A percentile compares a stretch with the other conserved stretches of the same genome.
These are phyloP conservation scores for Dissophora ornata DNA, from an alignment of 192 early-diverging fungal genomes.

Conservation along the genomic window DNA sequence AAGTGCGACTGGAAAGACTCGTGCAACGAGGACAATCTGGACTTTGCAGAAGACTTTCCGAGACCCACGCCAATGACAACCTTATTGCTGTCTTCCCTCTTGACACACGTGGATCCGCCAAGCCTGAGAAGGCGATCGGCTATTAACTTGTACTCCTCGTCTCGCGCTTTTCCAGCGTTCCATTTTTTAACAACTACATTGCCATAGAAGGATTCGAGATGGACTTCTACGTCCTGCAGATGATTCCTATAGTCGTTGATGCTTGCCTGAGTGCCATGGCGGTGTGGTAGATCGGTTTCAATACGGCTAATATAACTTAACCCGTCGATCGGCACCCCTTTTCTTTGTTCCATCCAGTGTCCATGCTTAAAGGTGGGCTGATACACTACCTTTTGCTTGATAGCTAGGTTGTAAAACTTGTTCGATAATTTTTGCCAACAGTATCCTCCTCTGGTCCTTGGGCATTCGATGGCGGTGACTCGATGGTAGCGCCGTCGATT, in stretches of 20 bases:
- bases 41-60: constrained; percentile 12
- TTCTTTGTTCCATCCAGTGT: neutral
- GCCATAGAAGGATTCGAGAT: constrained; percentile 10
- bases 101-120: constrained; percentile 13
- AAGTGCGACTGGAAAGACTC: constrained; percentile 18
- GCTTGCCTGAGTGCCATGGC: neutral
- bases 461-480: too few species aligned
- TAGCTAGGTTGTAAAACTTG: constrained; percentile 5
- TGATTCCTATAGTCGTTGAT: neutral
- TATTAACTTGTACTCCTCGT: constrained; percentile 8
- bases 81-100: neutral
- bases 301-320: neutral
- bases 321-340: neutral
- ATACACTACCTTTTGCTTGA: constrained; percentile 5
- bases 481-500: too few species aligned
- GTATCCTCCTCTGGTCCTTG: too few species aligned
- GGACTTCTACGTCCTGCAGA: neutral
- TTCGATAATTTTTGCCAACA: neutral
- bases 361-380: constrained; percentile 3
- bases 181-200: constrained; percentile 10
- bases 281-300: neutral
- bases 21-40: constrained; percentile 16
- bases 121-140: constrained; percentile 19
- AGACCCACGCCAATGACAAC: constrained; percentile 22
- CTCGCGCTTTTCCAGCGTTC: constrained; percentile 9